Evolutionary conservation across 352 stramenopile genomes (phyloP).

Genomic region (Phytophthora idaei): DNA sequence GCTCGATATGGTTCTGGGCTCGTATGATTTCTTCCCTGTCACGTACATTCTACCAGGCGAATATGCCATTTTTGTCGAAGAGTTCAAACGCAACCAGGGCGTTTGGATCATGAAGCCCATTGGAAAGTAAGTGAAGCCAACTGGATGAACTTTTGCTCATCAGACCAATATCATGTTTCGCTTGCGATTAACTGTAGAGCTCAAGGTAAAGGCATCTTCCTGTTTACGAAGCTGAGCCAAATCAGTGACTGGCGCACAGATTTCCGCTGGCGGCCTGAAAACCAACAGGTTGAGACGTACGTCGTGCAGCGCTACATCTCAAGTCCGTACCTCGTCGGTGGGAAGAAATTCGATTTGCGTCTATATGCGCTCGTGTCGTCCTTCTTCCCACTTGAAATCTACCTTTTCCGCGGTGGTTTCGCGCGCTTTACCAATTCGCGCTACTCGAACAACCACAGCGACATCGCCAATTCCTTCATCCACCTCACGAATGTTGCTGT

Average conservation of each 20-base stretch:
- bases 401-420: constrained; percentile 92
- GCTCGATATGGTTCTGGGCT: constrained; percentile 38
- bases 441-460: constrained; percentile 89
- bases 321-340: constrained; percentile 93
- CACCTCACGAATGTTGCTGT: constrained; percentile 96
- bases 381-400: constrained; percentile 93
- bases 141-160: no score
- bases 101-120: constrained; percentile 98
- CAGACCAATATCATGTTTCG: no score
- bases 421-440: constrained; percentile 91
- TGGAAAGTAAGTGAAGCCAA: constrained; percentile 65
- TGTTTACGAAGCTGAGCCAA: constrained; percentile 94
- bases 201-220: constrained; percentile 93
- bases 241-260: constrained; percentile 95
- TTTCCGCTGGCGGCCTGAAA: constrained; percentile 78
- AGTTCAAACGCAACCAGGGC: constrained; percentile 91
- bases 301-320: constrained; percentile 95
- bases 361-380: constrained; percentile 93
- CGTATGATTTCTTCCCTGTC: constrained; percentile 92
- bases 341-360: constrained; percentile 96
- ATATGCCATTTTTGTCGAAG: constrained; percentile 95
- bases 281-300: constrained; percentile 91
- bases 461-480: constrained; percentile 93
- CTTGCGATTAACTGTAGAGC: constrained; percentile 42
- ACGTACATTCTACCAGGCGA: constrained; percentile 95